A percentile compares a stretch with the other conserved stretches of the same genome.
phyloP scores from a whole-genome alignment of 2,329 filamentous ascomycete genomes.

The Exophiala viscosa region DNA sequence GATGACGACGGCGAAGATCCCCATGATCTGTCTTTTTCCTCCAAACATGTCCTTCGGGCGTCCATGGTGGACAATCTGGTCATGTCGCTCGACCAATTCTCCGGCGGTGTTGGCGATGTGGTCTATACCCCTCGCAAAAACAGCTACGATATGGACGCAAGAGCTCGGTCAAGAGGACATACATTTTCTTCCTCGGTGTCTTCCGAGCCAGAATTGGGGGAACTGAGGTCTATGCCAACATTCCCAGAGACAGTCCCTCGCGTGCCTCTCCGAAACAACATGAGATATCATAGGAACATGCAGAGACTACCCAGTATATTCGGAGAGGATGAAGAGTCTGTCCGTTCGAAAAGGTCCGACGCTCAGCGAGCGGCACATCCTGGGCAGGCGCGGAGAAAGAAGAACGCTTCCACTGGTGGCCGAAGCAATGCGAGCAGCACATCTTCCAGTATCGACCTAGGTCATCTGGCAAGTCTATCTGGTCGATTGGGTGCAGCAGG shows the following conservation, averaged over 20 bases:
- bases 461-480: slow-evolving; percentile 38
- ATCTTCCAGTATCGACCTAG: slow-evolving; percentile 73
- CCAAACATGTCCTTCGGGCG: slow-evolving; percentile 73
- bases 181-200: slow-evolving; percentile 59
- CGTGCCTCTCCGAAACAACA: slow-evolving; percentile 30
- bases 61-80: slow-evolving; percentile 96
- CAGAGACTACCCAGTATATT: slow-evolving; percentile 63
- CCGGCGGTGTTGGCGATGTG: slow-evolving; percentile 34
- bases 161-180: slow-evolving; percentile 52
- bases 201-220: slow-evolving; percentile 49
- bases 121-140: slow-evolving; percentile 18
- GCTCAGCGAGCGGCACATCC: slow-evolving; percentile 32
- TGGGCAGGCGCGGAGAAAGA: slow-evolving; percentile 31
- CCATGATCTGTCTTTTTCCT: slow-evolving; percentile 80
- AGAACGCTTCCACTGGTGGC: slow-evolving; percentile 44
- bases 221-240: slow-evolving; percentile 36
- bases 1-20: slow-evolving; percentile 54
- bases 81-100: slow-evolving; percentile 82
- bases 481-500: slow-evolving; percentile 22
- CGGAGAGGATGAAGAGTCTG: slow-evolving; percentile 38
- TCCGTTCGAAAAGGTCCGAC: slow-evolving; percentile 37
- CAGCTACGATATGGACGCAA: slow-evolving; percentile 27
- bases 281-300: slow-evolving; percentile 34
- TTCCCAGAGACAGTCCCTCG: slow-evolving; percentile 28
- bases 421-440: slow-evolving; percentile 71